Conservation (phyloP, 306 rosid species). For the Vachellia collinsii region DNA sequence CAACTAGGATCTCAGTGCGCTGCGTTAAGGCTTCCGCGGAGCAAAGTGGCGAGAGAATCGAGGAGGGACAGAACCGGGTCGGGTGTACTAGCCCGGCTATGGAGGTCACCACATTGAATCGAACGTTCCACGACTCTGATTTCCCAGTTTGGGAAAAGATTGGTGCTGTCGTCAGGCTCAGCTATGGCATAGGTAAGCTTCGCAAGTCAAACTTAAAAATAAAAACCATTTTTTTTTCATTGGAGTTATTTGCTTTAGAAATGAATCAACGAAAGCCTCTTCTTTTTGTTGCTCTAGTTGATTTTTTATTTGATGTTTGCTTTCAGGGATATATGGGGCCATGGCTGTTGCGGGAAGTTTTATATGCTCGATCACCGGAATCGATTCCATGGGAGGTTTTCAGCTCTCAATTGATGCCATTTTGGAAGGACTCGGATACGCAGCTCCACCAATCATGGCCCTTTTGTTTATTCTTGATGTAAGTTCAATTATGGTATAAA, state of each 20-base stretch:
- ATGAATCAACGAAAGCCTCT: neutral
- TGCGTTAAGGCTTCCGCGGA: slow-evolving; percentile 71
- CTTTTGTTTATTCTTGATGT: slow-evolving; percentile 94
- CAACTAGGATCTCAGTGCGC: slow-evolving; percentile 38
- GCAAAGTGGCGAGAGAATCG: slow-evolving; percentile 59
- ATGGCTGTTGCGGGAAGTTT: slow-evolving; percentile 92
- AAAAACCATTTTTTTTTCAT: neutral
- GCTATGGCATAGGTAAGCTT: slow-evolving; percentile 85
- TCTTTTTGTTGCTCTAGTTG: neutral
- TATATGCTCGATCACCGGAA: slow-evolving; percentile 85
- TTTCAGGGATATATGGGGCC: slow-evolving; percentile 89
- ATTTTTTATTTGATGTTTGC: slow-evolving; percentile 21
- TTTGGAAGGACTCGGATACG: slow-evolving; percentile 87
- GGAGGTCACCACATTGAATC: slow-evolving; percentile 88
- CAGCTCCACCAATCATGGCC: slow-evolving; percentile 95
- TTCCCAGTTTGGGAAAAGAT: slow-evolving; percentile 96
- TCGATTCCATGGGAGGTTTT: slow-evolving; percentile 85
- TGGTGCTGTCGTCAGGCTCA: slow-evolving; percentile 93
- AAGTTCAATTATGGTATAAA: slow-evolving; percentile 31
- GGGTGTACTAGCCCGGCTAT: slow-evolving; percentile 76
- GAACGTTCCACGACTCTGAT: slow-evolving; percentile 68
- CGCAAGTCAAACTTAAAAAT: neutral
- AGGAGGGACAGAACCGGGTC: slow-evolving; percentile 48
- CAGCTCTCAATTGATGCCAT: slow-evolving; percentile 84
- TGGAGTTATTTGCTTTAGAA: slow-evolving; percentile 21